phyloP scores from a whole-genome alignment of 345 rosid species.

The Brassica rapa region DNA sequence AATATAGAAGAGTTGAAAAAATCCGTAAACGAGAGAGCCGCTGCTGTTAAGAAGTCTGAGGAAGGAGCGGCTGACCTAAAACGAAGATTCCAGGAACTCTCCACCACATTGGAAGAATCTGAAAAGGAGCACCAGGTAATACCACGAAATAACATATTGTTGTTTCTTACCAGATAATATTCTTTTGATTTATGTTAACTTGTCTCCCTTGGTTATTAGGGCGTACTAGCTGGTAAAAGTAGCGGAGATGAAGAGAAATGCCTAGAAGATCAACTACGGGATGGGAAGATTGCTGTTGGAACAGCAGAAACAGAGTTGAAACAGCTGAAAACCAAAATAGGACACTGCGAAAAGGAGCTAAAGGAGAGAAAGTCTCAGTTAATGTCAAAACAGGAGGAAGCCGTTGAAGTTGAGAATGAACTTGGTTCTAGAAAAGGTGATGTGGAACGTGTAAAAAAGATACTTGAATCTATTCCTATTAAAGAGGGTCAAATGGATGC shows the following conservation, averaged over 20 bases:
- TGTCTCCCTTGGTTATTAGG: constrained; percentile 50
- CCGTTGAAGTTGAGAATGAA: constrained; percentile 72
- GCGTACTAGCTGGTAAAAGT: constrained; percentile 93
- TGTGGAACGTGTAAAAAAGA: constrained; percentile 56
- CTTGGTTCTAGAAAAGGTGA: constrained; percentile 65
- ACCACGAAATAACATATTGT: constrained; percentile 5
- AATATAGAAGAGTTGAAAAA: constrained; percentile 79
- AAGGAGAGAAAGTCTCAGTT: constrained; percentile 71
- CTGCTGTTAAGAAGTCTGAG: constrained; percentile 74
- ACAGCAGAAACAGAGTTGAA: constrained; percentile 82
- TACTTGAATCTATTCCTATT: constrained; percentile 67
- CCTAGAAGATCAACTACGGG: constrained; percentile 92
- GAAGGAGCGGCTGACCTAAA: constrained; percentile 82
- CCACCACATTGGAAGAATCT: constrained; percentile 63
- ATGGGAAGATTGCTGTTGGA: constrained; percentile 91
- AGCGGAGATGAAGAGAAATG: constrained; percentile 94
- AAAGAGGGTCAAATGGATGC: constrained; percentile 86
- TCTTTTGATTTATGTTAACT: constrained; percentile 23
- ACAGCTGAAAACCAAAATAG: constrained; percentile 83
- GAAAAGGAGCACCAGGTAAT: constrained; percentile 92
- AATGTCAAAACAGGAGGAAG: constrained; percentile 78
- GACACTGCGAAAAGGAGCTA: constrained; percentile 80
- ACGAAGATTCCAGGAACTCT: constrained; percentile 66
- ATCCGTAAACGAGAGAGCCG: constrained; percentile 69
- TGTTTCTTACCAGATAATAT: constrained; percentile 1